Evolutionary conservation across 2,329 filamentous ascomycete genomes (phyloP).

Genomic region (Whalleya microplaca): DNA sequence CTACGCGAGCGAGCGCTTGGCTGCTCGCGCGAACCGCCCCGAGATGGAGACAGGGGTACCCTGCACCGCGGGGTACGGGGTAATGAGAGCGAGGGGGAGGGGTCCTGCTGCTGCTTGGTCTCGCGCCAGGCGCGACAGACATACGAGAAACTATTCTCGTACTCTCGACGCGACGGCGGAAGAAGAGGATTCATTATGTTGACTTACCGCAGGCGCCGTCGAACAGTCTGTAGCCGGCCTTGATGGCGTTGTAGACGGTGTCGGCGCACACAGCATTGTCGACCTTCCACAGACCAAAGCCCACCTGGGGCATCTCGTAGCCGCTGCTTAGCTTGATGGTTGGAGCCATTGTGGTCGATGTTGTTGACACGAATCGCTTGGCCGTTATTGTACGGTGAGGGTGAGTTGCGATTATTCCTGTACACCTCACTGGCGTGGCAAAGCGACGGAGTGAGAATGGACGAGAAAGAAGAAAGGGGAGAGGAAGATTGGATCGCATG

Average conservation of each 20-base stretch:
- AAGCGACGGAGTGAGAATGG: conserved; percentile 7
- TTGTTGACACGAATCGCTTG: conserved; percentile 16
- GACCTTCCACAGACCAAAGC: conserved; percentile 85
- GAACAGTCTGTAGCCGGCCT: conserved; percentile 63
- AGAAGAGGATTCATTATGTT: background rate
- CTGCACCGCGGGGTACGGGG: background rate
- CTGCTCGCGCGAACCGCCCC: too few relatives aligned
- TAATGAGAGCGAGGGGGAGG: background rate
- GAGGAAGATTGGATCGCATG: background rate
- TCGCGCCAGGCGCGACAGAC: conserved; percentile 7
- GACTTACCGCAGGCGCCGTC: conserved; percentile 63
- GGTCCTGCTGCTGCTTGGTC: background rate
- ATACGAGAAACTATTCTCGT: background rate
- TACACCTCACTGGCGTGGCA: conserved; percentile 7
- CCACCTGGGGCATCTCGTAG: conserved; percentile 73
- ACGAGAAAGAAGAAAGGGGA: background rate
- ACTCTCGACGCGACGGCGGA: background rate
- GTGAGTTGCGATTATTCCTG: conserved; percentile 7
- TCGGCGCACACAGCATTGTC: conserved; percentile 73
- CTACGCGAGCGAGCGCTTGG: background rate
- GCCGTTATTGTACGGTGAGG: conserved; percentile 2
- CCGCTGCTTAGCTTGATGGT: conserved; percentile 68
- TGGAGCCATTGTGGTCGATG: conserved; percentile 35
- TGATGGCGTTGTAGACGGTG: conserved; percentile 76
- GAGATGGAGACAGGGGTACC: background rate